These are phyloP conservation scores for Yarrowia divulgata DNA, from an alignment of 805 yeast species.

Conservation along the genomic window DNA sequence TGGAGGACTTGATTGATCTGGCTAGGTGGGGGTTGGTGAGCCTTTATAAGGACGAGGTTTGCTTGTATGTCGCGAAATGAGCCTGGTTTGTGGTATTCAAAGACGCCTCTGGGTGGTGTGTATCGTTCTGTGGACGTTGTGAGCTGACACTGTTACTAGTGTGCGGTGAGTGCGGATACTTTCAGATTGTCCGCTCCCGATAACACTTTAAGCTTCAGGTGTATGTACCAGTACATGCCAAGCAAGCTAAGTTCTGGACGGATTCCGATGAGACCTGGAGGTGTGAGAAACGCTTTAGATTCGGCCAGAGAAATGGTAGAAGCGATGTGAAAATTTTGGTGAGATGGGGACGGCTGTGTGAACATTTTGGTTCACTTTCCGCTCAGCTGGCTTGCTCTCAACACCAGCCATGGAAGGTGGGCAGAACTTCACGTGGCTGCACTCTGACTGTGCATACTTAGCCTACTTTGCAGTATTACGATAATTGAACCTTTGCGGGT, in stretches of 20 bases:
- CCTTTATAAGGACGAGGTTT: too few relatives aligned
- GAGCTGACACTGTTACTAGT: too few relatives aligned
- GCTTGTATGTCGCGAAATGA: too few relatives aligned
- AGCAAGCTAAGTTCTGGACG: constrained; percentile 7
- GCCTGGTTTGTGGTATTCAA: too few relatives aligned
- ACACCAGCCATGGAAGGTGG: neutral
- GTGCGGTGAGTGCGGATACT: neutral
- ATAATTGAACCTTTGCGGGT: neutral
- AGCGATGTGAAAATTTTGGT: neutral
- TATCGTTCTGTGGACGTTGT: neutral
- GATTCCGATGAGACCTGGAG: neutral
- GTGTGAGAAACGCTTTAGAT: too few relatives aligned
- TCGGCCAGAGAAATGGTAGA: neutral
- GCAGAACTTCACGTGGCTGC: neutral
- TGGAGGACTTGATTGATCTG: too few relatives aligned
- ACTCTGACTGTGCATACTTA: neutral
- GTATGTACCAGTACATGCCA: constrained; percentile 12
- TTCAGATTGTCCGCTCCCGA: neutral
- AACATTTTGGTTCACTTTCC: neutral
- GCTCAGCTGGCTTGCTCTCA: neutral
- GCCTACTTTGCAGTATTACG: neutral
- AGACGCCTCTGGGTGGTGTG: too few relatives aligned
- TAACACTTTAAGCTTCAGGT: constrained; percentile 20
- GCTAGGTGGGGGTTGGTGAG: too few relatives aligned
- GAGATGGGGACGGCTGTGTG: too few relatives aligned